Base-by-base conservation (phyloP, 2,329 filamentous ascomycete species). In the Pezicula radicicola region DNA sequence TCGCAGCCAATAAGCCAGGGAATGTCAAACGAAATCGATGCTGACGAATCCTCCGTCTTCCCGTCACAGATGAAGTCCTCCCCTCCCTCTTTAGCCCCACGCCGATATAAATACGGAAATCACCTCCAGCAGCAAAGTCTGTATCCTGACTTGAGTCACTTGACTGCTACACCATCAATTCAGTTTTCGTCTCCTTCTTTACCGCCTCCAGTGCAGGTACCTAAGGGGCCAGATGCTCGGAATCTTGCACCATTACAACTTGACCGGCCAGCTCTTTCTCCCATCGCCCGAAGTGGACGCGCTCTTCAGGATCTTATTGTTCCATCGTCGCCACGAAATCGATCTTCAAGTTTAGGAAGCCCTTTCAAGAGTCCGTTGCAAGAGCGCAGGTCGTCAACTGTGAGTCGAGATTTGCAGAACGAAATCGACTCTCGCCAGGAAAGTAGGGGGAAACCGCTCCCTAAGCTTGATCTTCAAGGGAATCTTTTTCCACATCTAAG, bases 151-250 rank as follows among this genome's bases (percentile, higher is more conserved):
- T 40, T 54, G 12, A 57, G 57, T 18, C 53, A 58, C 39, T 40
- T 54, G 12, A 57, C 58, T 28, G 59, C 65, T 47, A 67, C 64
- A 7, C 64, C 63, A 27, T 63, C 62, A 9, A 66, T 66, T 13
- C 44, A 63, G 7, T 68, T 67, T 49, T 67, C 65, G 13, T 68
- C 66, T 16, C 66, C 65, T 37, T 55, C 63, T 16, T 56, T 67
- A 43, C 65, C 64, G 21, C 63, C 64, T 18, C 63, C 56, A 28
- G 56, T 63, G 41, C 58, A 56, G 18, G 49, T 54, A 15, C 45
- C 46, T 27, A 55, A 52, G 46, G 52, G 47, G 18, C 55, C 60
- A 33, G 41, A 53, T 37, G 35, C 50, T 13, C 48, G 54, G 46
- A 45, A 41, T 33, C 49, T 53, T n/a, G 42, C 33, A 18, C 33